Evolutionary conservation across 805 yeast genomes (phyloP).

Genomic region (Lachancea sp.): DNA sequence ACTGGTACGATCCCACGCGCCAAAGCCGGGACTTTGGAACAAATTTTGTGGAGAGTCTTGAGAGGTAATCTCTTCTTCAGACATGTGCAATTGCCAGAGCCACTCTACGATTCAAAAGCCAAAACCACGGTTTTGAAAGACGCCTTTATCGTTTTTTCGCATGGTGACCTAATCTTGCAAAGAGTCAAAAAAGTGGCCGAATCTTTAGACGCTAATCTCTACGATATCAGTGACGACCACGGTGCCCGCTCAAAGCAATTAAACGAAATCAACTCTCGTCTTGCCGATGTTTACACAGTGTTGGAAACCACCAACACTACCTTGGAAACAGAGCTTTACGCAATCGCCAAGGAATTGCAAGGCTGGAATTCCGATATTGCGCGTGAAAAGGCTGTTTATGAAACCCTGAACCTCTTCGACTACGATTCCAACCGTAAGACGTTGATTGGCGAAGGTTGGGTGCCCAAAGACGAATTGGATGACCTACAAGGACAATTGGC

Average conservation of each 20-base stretch:
- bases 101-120: constrained; percentile 49
- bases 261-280: constrained; percentile 34
- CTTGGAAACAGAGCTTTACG: constrained; percentile 57
- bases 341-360: constrained; percentile 54
- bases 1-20: constrained; percentile 62
- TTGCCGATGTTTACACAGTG: constrained; percentile 45
- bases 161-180: constrained; percentile 55
- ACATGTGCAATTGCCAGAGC: constrained; percentile 48
- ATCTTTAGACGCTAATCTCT: constrained; percentile 59
- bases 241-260: constrained; percentile 36
- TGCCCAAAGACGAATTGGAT: constrained; percentile 49
- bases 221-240: constrained; percentile 44
- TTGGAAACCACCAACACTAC: constrained; percentile 46
- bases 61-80: constrained; percentile 66
- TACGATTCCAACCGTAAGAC: constrained; percentile 62
- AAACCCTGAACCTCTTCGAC: constrained; percentile 57
- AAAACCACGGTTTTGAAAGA: constrained; percentile 46
- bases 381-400: constrained; percentile 53
- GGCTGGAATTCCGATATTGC: constrained; percentile 50
- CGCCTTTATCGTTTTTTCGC: constrained; percentile 63
- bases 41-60: constrained; percentile 66
- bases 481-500: constrained; percentile 42
- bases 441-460: constrained; percentile 71
- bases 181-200: constrained; percentile 61
- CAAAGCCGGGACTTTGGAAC: constrained; percentile 54